Conservation (phyloP, 306 rosid genomes). For the Acacia melanoxylon region DNA sequence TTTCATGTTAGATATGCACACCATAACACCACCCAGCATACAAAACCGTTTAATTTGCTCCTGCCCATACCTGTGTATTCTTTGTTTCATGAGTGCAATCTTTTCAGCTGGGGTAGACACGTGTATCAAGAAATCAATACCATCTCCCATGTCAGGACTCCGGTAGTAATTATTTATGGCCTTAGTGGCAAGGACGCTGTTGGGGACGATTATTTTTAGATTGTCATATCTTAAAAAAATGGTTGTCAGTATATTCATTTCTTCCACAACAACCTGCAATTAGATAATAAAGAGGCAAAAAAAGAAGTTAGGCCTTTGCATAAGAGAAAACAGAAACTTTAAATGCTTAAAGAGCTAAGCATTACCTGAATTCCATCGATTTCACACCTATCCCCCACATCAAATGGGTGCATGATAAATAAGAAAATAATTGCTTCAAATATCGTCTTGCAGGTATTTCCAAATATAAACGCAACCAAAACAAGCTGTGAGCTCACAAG, state of each 20-base stretch:
- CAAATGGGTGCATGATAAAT: slow-evolving; percentile 72
- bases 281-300: background rate
- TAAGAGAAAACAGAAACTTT: background rate
- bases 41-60: background rate
- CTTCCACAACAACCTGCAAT: slow-evolving; percentile 73
- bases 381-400: slow-evolving; percentile 79
- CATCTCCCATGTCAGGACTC: slow-evolving; percentile 71
- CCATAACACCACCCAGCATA: background rate
- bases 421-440: slow-evolving; percentile 70
- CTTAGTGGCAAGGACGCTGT: slow-evolving; percentile 56
- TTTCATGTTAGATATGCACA: background rate
- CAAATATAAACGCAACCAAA: slow-evolving; percentile 69
- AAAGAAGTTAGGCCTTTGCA: slow-evolving; percentile 9
- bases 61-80: slow-evolving; percentile 49
- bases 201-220: slow-evolving; percentile 48
- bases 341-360: background rate
- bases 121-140: slow-evolving; percentile 60
- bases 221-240: slow-evolving; percentile 63
- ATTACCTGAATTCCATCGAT: slow-evolving; percentile 63
- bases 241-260: slow-evolving; percentile 75
- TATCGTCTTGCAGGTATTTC: slow-evolving; percentile 68
- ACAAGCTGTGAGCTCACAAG: slow-evolving; percentile 64
- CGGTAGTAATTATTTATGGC: slow-evolving; percentile 59
- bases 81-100: slow-evolving; percentile 49
- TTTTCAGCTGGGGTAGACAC: slow-evolving; percentile 65